phyloP scores from a whole-genome alignment of 2,329 filamentous ascomycete genomes.

The Coniochaeta sp. region DNA sequence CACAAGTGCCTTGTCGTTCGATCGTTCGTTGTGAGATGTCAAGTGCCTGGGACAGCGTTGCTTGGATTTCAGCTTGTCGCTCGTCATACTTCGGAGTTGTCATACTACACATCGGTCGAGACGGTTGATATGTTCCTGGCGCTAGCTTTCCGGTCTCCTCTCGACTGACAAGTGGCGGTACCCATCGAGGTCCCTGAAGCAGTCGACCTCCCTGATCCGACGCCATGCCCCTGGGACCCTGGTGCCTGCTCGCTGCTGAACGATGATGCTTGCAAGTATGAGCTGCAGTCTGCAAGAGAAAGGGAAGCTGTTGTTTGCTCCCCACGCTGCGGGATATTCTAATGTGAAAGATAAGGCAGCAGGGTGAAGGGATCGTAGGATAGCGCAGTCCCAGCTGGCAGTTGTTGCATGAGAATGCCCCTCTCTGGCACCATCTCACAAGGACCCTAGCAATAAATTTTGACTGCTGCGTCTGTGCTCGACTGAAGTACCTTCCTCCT shows the following conservation, averaged over 20 bases:
- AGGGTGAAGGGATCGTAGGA: not conserved
- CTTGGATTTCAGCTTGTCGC: not conserved
- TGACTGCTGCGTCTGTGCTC: not conserved
- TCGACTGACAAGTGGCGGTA: too few relatives aligned
- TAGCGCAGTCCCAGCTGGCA: not conserved
- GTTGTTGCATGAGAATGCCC: not conserved
- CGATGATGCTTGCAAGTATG: too few relatives aligned
- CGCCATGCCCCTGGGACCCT: not conserved
- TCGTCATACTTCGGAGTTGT: too few relatives aligned
- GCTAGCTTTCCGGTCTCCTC: too few relatives aligned
- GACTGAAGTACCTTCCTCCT: not conserved
- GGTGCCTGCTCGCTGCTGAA: not conserved
- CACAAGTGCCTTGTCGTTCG: not conserved
- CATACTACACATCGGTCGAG: too few relatives aligned
- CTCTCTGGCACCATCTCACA: not conserved
- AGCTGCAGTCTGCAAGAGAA: not conserved
- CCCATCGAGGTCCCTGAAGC: not conserved
- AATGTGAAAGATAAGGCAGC: not conserved
- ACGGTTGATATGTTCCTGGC: too few relatives aligned
- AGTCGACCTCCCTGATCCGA: not conserved
- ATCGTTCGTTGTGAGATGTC: not conserved
- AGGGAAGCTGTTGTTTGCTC: not conserved
- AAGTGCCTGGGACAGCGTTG: too few relatives aligned
- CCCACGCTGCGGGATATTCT: slow-evolving; percentile 1
- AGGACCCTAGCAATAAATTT: not conserved